Percentiles rank a stretch among this genome's conserved stretches.
phyloP scores from a whole-genome alignment of 1,139 yeast genomes.

The Magnusiomyces magnusii region DNA sequence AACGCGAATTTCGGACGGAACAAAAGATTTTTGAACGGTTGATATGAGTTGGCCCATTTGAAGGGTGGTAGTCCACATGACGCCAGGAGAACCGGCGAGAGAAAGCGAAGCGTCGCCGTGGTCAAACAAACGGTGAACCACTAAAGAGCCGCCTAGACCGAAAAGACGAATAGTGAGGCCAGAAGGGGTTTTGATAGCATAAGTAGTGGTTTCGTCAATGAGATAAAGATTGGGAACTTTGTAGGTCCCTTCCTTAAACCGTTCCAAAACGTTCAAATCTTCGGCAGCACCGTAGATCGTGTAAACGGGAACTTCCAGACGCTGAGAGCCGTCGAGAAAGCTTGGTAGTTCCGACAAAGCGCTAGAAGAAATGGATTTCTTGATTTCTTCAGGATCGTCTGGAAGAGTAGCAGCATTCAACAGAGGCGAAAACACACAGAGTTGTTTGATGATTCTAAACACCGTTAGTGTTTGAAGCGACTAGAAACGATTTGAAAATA shows the following conservation, averaged over 20 bases:
- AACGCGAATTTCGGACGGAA: slow-evolving; percentile 45
- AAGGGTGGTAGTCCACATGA: slow-evolving; percentile 64
- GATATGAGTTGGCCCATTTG: slow-evolving; percentile 60
- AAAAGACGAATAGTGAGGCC: slow-evolving; percentile 47
- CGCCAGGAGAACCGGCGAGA: slow-evolving; percentile 64
- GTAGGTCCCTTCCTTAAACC: slow-evolving; percentile 49
- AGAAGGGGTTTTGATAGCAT: slow-evolving; percentile 34
- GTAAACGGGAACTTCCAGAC: slow-evolving; percentile 58
- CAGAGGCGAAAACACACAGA: slow-evolving; percentile 61
- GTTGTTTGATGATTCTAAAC: slow-evolving; percentile 42
- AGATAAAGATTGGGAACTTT: slow-evolving; percentile 50
- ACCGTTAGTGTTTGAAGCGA: too few species aligned
- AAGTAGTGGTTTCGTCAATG: slow-evolving; percentile 48
- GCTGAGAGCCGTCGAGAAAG: slow-evolving; percentile 43
- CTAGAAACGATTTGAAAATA: too few species aligned
- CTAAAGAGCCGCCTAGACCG: slow-evolving; percentile 67
- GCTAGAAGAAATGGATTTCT: slow-evolving; percentile 33
- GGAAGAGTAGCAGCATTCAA: slow-evolving; percentile 41
- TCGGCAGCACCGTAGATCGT: slow-evolving; percentile 71
- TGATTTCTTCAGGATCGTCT: slow-evolving; percentile 35
- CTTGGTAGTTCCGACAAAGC: slow-evolving; percentile 48
- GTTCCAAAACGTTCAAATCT: slow-evolving; percentile 58
- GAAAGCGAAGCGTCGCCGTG: slow-evolving; percentile 45
- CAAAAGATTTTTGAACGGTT: slow-evolving; percentile 38
- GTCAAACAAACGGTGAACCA: slow-evolving; percentile 61